Percentiles rank a stretch among this genome's conserved stretches.
Evolutionary conservation across 352 stramenopile species (phyloP).

Genomic region (Hyaloperonospora brassicae): DNA sequence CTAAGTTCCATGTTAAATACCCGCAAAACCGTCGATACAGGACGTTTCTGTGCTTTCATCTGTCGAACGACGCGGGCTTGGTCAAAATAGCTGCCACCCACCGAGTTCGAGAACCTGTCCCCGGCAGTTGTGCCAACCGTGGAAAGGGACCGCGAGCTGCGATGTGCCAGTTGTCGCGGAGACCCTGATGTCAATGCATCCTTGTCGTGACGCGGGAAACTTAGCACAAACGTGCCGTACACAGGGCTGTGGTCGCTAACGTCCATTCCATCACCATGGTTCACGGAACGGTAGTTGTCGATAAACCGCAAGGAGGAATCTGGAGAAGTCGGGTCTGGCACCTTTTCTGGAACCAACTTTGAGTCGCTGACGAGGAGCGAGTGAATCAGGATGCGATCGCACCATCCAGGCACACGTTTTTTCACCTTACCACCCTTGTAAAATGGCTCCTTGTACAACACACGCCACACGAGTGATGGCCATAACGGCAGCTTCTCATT

Average conservation of each 20-base stretch:
- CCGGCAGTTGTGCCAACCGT: slow-evolving; percentile 23
- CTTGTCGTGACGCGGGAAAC: slow-evolving; percentile 41
- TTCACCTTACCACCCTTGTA: slow-evolving; percentile 87
- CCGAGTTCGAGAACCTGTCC: slow-evolving; percentile 23
- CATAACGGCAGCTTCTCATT: slow-evolving; percentile 59
- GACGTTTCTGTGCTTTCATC: slow-evolving; percentile 43
- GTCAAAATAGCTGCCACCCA: slow-evolving; percentile 68
- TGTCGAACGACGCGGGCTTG: slow-evolving; percentile 61
- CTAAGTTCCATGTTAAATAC: slow-evolving; percentile 72
- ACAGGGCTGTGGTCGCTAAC: slow-evolving; percentile 80
- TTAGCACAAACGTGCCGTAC: slow-evolving; percentile 67
- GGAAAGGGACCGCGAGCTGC: slow-evolving; percentile 49
- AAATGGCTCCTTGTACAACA: slow-evolving; percentile 85
- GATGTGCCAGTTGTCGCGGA: slow-evolving; percentile 14
- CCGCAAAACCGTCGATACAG: slow-evolving; percentile 59
- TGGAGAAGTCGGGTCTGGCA: slow-evolving; percentile 44
- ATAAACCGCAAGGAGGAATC: slow-evolving; percentile 29
- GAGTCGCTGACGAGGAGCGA: slow-evolving; percentile 74
- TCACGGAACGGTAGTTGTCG: slow-evolving; percentile 79
- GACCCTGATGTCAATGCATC: slow-evolving; percentile 17
- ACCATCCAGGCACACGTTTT: slow-evolving; percentile 82
- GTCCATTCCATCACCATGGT: slow-evolving; percentile 74
- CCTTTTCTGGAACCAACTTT: slow-evolving; percentile 71
- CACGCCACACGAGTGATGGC: slow-evolving; percentile 66
- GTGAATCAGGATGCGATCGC: slow-evolving; percentile 81